These are phyloP conservation scores for Nicotiana rustica DNA, from an alignment of 305 asterid species.

Conservation along the genomic window DNA sequence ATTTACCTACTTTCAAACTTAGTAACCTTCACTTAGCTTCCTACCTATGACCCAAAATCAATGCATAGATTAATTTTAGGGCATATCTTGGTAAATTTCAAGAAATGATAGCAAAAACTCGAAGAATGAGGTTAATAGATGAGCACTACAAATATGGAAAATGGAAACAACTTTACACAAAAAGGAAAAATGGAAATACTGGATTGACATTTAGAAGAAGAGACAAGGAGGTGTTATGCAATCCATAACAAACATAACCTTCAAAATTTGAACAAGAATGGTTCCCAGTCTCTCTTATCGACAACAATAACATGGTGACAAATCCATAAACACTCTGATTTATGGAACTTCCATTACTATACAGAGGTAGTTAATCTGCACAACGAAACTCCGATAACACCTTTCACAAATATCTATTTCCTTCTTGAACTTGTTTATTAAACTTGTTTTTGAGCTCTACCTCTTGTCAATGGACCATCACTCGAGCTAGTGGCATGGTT, in stretches of 20 bases:
- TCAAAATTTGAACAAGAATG: neutral
- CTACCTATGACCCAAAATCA: too few relatives aligned
- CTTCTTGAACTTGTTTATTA: constrained; percentile 25
- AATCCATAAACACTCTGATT: constrained; percentile 3
- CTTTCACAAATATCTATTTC: constrained; percentile 2
- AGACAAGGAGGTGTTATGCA: constrained; percentile 19
- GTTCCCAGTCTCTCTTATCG: neutral
- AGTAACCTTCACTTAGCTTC: too few relatives aligned
- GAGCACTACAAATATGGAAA: too few relatives aligned
- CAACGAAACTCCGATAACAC: neutral
- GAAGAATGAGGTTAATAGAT: too few relatives aligned
- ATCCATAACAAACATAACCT: constrained; percentile 14
- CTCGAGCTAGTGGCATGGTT: neutral
- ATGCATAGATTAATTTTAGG: too few relatives aligned
- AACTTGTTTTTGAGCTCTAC: constrained; percentile 42
- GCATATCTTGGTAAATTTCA: too few relatives aligned
- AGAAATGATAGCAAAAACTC: too few relatives aligned
- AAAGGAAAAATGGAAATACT: neutral
- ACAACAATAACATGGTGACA: neutral
- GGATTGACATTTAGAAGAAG: neutral
- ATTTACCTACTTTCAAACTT: too few relatives aligned
- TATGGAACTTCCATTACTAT: neutral
- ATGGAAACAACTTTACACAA: neutral
- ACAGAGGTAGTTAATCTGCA: constrained; percentile 1
- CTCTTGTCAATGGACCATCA: constrained; percentile 53